phyloP scores from a whole-genome alignment of 2,329 filamentous ascomycete genomes.

The Fusarium decemcellulare region DNA sequence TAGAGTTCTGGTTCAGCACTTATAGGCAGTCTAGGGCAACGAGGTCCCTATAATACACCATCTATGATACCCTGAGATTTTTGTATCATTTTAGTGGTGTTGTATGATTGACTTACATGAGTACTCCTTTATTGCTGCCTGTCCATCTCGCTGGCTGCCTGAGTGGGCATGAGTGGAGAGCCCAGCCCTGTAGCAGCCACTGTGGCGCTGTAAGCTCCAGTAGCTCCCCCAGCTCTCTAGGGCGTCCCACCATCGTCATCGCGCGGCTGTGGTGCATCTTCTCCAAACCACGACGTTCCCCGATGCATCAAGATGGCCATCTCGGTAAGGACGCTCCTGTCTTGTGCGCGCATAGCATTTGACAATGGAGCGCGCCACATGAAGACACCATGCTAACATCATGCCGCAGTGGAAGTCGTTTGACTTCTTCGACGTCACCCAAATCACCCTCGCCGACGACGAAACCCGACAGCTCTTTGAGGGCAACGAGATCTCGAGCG shows the following conservation, averaged over 20 bases:
- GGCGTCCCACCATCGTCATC: constrained; percentile 51
- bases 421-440: constrained; percentile 97
- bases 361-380: accelerated
- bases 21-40: constrained; percentile 34
- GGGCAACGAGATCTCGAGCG: constrained; percentile 84
- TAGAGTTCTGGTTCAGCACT: constrained; percentile 42
- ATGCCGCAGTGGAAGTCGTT: constrained; percentile 92
- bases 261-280: constrained; percentile 41
- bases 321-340: constrained; percentile 45
- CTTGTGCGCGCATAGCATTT: background rate
- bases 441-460: constrained; percentile 84
- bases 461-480: constrained; percentile 85
- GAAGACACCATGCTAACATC: constrained; percentile 14
- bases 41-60: constrained; percentile 43
- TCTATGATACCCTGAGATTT: constrained; percentile 49
- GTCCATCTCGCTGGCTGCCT: background rate
- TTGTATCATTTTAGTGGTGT: background rate
- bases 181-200: constrained; percentile 39
- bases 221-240: constrained; percentile 42
- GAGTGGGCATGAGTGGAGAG: constrained; percentile 3
- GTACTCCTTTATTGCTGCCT: background rate
- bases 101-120: background rate
- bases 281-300: constrained; percentile 37
- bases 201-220: constrained; percentile 44
- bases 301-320: constrained; percentile 54